Evolutionary conservation across 2,329 filamentous ascomycete species (phyloP), one percentile per base, ranked within the genome.

Genomic region (Zymoseptoria tritici): DNA sequence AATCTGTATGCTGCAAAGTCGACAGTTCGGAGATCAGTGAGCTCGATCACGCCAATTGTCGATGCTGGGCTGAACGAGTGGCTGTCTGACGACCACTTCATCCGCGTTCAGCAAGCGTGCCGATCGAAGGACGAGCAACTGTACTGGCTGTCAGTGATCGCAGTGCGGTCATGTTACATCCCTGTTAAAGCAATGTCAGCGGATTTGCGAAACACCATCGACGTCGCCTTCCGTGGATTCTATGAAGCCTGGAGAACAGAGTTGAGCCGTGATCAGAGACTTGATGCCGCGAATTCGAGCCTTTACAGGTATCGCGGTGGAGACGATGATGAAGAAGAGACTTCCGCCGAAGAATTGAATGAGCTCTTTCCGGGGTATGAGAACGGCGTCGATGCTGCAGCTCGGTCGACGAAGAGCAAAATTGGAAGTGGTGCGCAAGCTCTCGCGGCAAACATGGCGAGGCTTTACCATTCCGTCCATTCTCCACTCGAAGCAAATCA

Each of bases 231-330:
- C 62, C 83, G 89, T 56, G 79, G 78, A 16, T 87, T 95, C 68
- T 96, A 92, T 69, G 77, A 85, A 16, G 82, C 91, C 55, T 99
- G 93, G 92, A 89, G 85, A 66, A 82, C 83, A 55, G 87, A 88
- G 70, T 82, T 96, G 2, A 83, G 87, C 57, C 80, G 85, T 20
- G 92, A 97, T 64, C 88, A 90, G 67, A 85, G 86, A 67, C 84
- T 89, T 53, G 85, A 89, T 66, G 87, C 89, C 19, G 82, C 84
- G 26, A 89, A 88, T 62, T 85, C 83, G 4, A 91, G 89, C 63
- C 75, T 96, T 49, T 99, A 96, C 74, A 87, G 86, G 20, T 97
- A 94, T 76, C 85, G 85, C 63, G 93, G 92, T 31, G 87, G 85
- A 49, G 77, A 84, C 49, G 88, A 92, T 62, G 87, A 92, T 54